A percentile compares a stretch with the other conserved stretches of the same genome.
Evolutionary conservation across 2,329 filamentous ascomycete genomes (phyloP).

Genomic region (Aureobasidium sp.): DNA sequence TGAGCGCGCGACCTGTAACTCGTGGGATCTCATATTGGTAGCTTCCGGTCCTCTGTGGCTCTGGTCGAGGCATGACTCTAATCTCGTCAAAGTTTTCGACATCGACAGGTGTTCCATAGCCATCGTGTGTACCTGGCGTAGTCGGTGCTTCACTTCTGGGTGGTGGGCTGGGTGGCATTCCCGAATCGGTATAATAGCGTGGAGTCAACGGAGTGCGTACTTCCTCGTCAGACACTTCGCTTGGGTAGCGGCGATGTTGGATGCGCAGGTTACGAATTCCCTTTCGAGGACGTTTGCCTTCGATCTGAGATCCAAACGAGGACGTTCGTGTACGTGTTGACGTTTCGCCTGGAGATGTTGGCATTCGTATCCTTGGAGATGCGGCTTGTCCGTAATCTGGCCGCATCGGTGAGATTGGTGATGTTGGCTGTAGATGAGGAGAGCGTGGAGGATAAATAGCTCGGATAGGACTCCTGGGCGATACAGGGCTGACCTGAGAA

Average conservation of each 20-base stretch:
- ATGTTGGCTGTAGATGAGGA: conserved; percentile 10
- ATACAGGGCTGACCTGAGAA: conserved; percentile 26
- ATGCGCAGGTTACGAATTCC: conserved; percentile 41
- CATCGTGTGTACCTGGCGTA: conserved; percentile 22
- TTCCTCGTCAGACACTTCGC: conserved; percentile 33
- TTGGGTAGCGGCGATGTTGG: conserved; percentile 35
- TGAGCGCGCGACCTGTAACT: not conserved
- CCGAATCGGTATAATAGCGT: conserved; percentile 43
- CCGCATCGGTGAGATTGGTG: conserved; percentile 21
- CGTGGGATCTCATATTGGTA: conserved; percentile 14
- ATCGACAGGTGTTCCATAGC: not conserved
- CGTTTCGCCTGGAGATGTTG: not conserved
- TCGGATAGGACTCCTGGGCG: conserved; percentile 32
- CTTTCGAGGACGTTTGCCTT: conserved; percentile 20
- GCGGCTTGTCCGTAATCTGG: conserved; percentile 17
- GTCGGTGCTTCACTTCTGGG: conserved; percentile 23
- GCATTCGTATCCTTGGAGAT: not conserved
- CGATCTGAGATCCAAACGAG: conserved; percentile 25
- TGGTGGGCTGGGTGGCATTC: conserved; percentile 46
- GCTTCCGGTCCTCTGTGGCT: conserved; percentile 17
- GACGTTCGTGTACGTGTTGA: conserved; percentile 23
- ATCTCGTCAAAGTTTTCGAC: conserved; percentile 18
- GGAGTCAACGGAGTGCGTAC: conserved; percentile 47
- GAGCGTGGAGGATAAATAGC: conserved; percentile 38
- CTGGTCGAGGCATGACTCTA: conserved; percentile 18